Evolutionary conservation across 148 eudicot species (phyloP).

Genomic region (Arbutus unedo): DNA sequence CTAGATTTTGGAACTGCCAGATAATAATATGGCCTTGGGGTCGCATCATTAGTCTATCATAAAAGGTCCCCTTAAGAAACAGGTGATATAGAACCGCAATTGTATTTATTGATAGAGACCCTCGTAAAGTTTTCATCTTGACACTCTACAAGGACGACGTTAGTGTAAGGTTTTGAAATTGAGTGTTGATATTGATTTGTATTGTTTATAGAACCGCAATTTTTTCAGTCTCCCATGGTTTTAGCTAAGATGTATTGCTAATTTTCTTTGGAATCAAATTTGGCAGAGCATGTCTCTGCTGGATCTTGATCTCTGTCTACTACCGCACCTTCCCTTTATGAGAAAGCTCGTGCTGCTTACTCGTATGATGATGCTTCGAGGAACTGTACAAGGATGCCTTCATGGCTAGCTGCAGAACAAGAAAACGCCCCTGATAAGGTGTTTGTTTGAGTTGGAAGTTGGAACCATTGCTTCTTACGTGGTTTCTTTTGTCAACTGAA

Average conservation of each 20-base stretch:
- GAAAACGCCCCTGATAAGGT: neutral
- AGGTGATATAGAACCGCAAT: neutral
- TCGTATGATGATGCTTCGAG: neutral
- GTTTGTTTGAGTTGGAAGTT: neutral
- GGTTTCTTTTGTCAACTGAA: neutral
- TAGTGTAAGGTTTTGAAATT: neutral
- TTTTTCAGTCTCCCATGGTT: neutral
- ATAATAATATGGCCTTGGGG: neutral
- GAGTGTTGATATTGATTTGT: neutral
- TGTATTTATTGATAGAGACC: neutral
- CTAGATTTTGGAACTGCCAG: neutral
- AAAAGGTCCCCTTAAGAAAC: neutral
- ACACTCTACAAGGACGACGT: neutral
- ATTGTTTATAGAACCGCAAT: neutral
- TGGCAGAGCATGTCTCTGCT: neutral
- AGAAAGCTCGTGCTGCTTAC: neutral
- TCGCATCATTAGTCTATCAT: neutral
- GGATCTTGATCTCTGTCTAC: constrained; percentile 5
- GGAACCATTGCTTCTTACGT: neutral
- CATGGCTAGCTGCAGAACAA: neutral
- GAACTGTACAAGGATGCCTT: neutral
- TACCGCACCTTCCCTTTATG: neutral
- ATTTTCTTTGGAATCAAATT: neutral
- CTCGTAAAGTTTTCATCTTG: neutral
- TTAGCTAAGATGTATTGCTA: neutral